Base-by-base conservation (phyloP, 176 grass and related monocot species). In the Zoysia pacifica region DNA sequence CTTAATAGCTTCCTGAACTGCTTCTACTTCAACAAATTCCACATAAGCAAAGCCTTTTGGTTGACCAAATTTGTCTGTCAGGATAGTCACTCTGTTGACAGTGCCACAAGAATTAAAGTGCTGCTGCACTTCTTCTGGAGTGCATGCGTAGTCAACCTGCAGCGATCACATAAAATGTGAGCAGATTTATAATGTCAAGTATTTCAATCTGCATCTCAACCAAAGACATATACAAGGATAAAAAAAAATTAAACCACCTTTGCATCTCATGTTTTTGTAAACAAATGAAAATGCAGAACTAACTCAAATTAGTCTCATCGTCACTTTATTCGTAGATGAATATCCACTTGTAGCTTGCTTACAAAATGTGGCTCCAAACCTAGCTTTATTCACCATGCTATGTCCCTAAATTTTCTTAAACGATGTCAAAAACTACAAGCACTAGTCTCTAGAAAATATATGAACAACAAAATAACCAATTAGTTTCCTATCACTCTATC, bases 1-100 rank as follows among this genome's bases (percentile, higher is more conserved):
- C 28, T 87, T 88, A 68, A 94, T 6, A 82, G 92, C 92, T 86
- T 94, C 89, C 69, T 89, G 89, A 76, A 94, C 82, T 70, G 84
- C 92, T 71, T 94, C 89, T 43, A 74, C 81, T 82, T 94, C 86
- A 73, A 94, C 56, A 85, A 94, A 94, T 87, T 94, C 89, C 55
- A 91, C 92, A 53, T 91, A 94, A 71, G 89, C 92, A 89, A 94
- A 94, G 19, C 92, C 89, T 81, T 94, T 94, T 18, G 92, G 92
- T 15, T 94, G 92, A 40, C 92, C 92, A 80, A 89, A 89, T 76
- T 91, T 94, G 70, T 94, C 92, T 18, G 86, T 94, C 77, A 94
- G 77, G 52, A 94, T 94, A 15, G 92, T 91, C 42, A 94, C 92
- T 59, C 92, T 91, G 77, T 94, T 94, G 54, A 94, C 89, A 14